These are phyloP conservation scores for Penicillium sp. DNA, from an alignment of 2,329 filamentous ascomycete genomes.

Conservation along the genomic window DNA sequence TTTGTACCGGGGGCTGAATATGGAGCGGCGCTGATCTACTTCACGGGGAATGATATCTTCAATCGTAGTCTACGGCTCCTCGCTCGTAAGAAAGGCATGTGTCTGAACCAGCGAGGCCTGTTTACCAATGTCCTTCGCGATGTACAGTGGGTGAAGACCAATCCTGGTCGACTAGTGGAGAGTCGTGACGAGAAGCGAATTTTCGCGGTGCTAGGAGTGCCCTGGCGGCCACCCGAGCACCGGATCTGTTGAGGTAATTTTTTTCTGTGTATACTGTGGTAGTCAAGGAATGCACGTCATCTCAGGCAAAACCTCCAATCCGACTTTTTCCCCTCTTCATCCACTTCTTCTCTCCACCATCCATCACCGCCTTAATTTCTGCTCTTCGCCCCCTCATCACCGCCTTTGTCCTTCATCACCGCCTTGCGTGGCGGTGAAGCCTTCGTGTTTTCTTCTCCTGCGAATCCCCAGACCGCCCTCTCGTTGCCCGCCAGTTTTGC, in stretches of 20 bases:
- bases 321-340: conserved; percentile 1
- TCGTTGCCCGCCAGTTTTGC: conserved; percentile 31
- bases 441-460: conserved; percentile 19
- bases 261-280: too few relatives aligned
- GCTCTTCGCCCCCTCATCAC: conserved; percentile 8
- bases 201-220: conserved; percentile 74
- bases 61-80: conserved; percentile 78
- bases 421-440: conserved; percentile 38
- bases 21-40: conserved; percentile 86
- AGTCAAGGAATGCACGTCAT: neutral
- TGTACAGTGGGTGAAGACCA: conserved; percentile 51
- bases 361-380: conserved; percentile 1
- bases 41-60: conserved; percentile 92
- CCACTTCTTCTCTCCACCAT: neutral
- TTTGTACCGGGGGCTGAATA: conserved; percentile 73
- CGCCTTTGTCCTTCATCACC: conserved; percentile 27
- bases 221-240: conserved; percentile 72
- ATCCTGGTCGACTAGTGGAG: conserved; percentile 65
- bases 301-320: neutral
- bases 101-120: conserved; percentile 76
- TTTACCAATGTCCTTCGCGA: conserved; percentile 65
- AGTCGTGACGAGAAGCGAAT: conserved; percentile 70
- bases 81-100: conserved; percentile 73
- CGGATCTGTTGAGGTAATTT: conserved; percentile 56
- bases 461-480: conserved; percentile 32